Evolutionary conservation across 2,329 filamentous ascomycete species (phyloP).

Genomic region (Calonectria ilicicola): DNA sequence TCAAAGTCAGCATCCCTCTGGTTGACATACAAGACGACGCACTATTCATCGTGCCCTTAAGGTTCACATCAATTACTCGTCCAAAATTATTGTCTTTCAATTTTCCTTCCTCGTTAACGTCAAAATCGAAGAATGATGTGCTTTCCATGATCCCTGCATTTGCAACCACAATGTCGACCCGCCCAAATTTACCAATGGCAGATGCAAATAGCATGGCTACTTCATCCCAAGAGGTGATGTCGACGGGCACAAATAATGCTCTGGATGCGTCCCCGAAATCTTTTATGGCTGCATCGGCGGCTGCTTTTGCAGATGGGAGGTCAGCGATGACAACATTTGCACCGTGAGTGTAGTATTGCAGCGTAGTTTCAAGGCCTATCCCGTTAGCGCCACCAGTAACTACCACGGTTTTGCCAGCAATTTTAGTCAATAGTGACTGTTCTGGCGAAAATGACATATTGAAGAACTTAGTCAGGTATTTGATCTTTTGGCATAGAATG

Average conservation of each 20-base stretch:
- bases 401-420: constrained; percentile 24
- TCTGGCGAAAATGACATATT: constrained; percentile 2
- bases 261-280: background rate
- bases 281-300: constrained; percentile 5
- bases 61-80: constrained; percentile 30
- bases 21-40: background rate
- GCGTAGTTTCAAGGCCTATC: constrained; percentile 20
- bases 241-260: constrained; percentile 14
- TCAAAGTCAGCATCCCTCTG: background rate
- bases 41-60: constrained; percentile 36
- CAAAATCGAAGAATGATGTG: constrained; percentile 13
- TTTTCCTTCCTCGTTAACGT: constrained; percentile 6
- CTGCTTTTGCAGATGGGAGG: background rate
- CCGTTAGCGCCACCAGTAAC: constrained; percentile 27
- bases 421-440: background rate
- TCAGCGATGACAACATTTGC: constrained; percentile 28
- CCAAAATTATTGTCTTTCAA: constrained; percentile 11
- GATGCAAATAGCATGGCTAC: constrained; percentile 14
- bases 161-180: constrained; percentile 23
- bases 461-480: background rate
- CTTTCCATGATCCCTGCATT: constrained; percentile 31
- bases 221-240: constrained; percentile 20
- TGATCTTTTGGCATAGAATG: too few species aligned
- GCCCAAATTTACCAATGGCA: background rate
- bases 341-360: constrained; percentile 15